These are phyloP conservation scores for Acacia crassicarpa DNA, from an alignment of 306 rosid genomes.

Conservation along the genomic window DNA sequence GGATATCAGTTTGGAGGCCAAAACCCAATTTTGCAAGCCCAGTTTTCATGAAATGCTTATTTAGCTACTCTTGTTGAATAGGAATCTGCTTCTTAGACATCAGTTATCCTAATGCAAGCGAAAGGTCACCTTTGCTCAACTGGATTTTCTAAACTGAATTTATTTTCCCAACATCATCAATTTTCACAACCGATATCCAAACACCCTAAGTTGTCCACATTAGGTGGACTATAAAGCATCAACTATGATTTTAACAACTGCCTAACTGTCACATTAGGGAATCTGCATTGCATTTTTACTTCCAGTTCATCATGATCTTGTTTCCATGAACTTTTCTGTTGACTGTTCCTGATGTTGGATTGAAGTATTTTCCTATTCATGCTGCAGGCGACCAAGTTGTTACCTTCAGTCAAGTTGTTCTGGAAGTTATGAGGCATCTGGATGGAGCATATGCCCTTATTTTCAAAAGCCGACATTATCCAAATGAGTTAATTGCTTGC, in stretches of 20 bases:
- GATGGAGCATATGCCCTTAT: constrained; percentile 99
- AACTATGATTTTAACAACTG: neutral
- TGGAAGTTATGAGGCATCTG: constrained; percentile 98
- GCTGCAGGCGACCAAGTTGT: constrained; percentile 73
- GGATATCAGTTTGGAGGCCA: neutral
- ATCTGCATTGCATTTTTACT: neutral
- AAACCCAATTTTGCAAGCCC: neutral
- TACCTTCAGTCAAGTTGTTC: constrained; percentile 93
- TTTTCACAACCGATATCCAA: neutral
- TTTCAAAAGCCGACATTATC: constrained; percentile 90
- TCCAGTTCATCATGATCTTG: neutral
- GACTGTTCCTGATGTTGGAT: constrained; percentile 28
- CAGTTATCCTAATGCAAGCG: neutral
- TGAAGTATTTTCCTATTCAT: constrained; percentile 34
- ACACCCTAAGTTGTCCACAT: neutral
- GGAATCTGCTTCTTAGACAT: neutral
- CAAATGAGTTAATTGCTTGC: constrained; percentile 97
- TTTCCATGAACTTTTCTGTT: constrained; percentile 2
- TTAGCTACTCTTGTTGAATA: neutral
- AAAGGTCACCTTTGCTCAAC: neutral
- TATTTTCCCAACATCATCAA: too few relatives aligned
- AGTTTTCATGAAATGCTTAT: neutral
- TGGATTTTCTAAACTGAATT: neutral
- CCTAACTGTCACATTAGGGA: neutral
- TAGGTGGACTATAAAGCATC: neutral